Conservation (phyloP, 1,139 yeast genomes). For the Geotrichum australiense region DNA sequence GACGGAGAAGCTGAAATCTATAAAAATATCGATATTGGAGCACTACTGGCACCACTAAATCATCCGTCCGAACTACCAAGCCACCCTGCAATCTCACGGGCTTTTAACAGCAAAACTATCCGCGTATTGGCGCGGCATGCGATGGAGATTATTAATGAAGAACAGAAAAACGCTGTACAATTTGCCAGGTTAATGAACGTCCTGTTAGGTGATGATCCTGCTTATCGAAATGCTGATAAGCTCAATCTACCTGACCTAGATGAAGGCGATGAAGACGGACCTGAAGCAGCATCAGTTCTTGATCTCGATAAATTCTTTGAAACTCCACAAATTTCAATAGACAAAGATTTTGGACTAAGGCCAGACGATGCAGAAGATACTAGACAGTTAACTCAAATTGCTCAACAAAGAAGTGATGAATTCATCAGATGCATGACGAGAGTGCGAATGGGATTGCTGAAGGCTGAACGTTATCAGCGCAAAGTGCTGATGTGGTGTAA, state of each 20-base stretch:
- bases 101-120: conserved; percentile 50
- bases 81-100: conserved; percentile 62
- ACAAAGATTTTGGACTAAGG: conserved; percentile 41
- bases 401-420: conserved; percentile 83
- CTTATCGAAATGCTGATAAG: conserved; percentile 50
- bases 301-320: conserved; percentile 59
- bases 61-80: conserved; percentile 74
- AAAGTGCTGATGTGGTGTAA: conserved; percentile 74
- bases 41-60: conserved; percentile 72
- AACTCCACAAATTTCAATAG: conserved; percentile 45
- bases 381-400: conserved; percentile 60
- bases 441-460: conserved; percentile 65
- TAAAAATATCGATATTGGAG: conserved; percentile 41
- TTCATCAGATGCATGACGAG: conserved; percentile 69
- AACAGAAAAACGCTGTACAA: conserved; percentile 66
- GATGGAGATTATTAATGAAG: conserved; percentile 69
- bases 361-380: conserved; percentile 55
- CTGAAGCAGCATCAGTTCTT: conserved; percentile 5
- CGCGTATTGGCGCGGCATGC: conserved; percentile 60
- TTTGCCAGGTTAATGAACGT: conserved; percentile 66
- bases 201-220: conserved; percentile 82
- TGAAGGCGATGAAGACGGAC: conserved; percentile 20
- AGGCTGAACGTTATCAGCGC: conserved; percentile 68
- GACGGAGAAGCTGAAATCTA: conserved; percentile 29
- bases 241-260: conserved; percentile 49